phyloP scores from a whole-genome alignment of 345 rosid species.

The Citrus unshiu region DNA sequence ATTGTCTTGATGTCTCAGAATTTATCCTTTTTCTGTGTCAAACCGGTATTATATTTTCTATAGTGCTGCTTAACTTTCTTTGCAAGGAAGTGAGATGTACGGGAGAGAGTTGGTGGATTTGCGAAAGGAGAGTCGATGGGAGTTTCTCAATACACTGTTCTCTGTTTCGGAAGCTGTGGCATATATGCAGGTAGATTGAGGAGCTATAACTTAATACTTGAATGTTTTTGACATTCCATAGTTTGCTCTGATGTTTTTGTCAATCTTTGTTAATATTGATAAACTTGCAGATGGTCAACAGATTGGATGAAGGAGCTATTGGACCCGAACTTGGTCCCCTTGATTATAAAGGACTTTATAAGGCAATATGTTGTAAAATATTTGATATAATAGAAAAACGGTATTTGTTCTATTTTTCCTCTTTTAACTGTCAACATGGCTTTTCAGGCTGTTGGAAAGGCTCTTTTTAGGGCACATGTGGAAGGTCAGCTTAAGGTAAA shows the following conservation, averaged over 20 bases:
- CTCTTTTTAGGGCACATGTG: slow-evolving; percentile 93
- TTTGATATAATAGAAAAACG: slow-evolving; percentile 5
- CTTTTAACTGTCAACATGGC: slow-evolving; percentile 16
- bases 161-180: slow-evolving; percentile 98
- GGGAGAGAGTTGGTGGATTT: slow-evolving; percentile 94
- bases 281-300: slow-evolving; percentile 77
- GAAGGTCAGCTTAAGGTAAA: slow-evolving; percentile 96
- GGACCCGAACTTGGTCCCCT: slow-evolving; percentile 67
- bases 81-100: slow-evolving; percentile 79
- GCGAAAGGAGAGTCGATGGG: slow-evolving; percentile 91
- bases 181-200: slow-evolving; percentile 69
- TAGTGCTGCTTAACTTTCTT: slow-evolving; percentile 34
- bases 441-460: slow-evolving; percentile 90
- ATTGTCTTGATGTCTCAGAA: slow-evolving; percentile 5
- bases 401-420: slow-evolving; percentile 7
- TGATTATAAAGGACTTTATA: slow-evolving; percentile 85
- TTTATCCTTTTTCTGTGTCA: slow-evolving; percentile 16
- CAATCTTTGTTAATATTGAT: slow-evolving; percentile 9
- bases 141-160: slow-evolving; percentile 84
- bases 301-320: slow-evolving; percentile 84
- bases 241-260: neutral
- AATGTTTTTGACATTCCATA: neutral
- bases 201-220: neutral
- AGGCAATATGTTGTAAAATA: slow-evolving; percentile 43
- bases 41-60: slow-evolving; percentile 26